Evolutionary conservation across 305 asterid genomes (phyloP), one percentile per base, ranked within the genome.

Genomic region (Plantago coronopus): DNA sequence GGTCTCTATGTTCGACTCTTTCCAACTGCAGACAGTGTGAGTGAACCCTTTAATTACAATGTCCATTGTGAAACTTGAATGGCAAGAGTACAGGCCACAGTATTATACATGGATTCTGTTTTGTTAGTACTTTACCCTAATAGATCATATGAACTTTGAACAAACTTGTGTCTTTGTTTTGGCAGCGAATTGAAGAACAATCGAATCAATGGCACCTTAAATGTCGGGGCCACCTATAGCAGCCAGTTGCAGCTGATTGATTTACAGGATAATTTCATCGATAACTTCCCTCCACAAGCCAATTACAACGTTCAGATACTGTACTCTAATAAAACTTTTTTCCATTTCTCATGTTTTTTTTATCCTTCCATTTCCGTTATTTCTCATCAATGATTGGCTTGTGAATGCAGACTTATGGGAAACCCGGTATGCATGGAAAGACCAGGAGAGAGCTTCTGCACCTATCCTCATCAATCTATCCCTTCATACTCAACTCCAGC

Each of bases 21-120:
- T 27, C 65, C 88, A 77, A 63, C 64, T 89, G 83, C 95, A 89
- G 70, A 79, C 85, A 51, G 81, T 86, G 97, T 86, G 59, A 76
- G 80, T 63, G n/a, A 63, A 31, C 31, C 38, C 44, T 56, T 34
- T 46, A 48, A 27, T 12, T 50, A 20, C 17, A 20, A n/a, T 18
- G 3, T 2, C 13, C 10, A 22, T 20, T 17, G 25, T 49, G 31
- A 20, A 20, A 49, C 31, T 34, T 34, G 40, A 34, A 34, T 34
- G 25, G 55, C 55, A 11, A 49, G 31, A 4, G 38, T 12, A 51
- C 16, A 20, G 11, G 57, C n/a, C 37, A 20, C 7, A 21, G 61
- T 53, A 20, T 6, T 46, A 22, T 17, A 34, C 9, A 27, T 53
- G 12, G 37, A 21, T 23, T 17, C 5, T 14, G 23, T 43, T 42